phyloP scores from a whole-genome alignment of 148 eudicot species.

The Nepenthes mirabilis region DNA sequence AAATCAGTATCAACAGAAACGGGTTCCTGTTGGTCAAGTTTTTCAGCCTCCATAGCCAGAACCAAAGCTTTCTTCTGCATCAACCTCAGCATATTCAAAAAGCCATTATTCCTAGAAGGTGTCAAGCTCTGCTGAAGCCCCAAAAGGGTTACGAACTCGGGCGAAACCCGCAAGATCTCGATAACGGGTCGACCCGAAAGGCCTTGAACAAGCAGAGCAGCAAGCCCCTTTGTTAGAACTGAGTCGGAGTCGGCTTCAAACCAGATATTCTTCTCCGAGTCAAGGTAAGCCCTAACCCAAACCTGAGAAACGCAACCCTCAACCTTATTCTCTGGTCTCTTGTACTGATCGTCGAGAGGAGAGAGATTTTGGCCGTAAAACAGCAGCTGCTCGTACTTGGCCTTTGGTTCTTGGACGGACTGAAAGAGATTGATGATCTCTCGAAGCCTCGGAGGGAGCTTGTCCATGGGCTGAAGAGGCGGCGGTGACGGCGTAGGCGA shows the following conservation, averaged over 20 bases:
- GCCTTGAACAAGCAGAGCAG: slow-evolving; percentile 83
- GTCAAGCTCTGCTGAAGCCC: slow-evolving; percentile 80
- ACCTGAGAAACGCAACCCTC: slow-evolving; percentile 95
- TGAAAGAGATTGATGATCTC: slow-evolving; percentile 73
- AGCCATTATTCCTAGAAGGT: slow-evolving; percentile 86
- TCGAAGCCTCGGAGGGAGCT: slow-evolving; percentile 78
- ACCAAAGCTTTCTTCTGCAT: slow-evolving; percentile 72
- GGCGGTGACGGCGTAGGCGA: slow-evolving; percentile 19
- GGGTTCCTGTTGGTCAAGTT: slow-evolving; percentile 1
- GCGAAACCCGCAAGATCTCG: slow-evolving; percentile 56
- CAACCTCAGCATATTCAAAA: slow-evolving; percentile 71
- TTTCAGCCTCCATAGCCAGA: slow-evolving; percentile 48
- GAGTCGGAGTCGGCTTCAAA: slow-evolving; percentile 90
- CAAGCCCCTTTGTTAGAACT: slow-evolving; percentile 68
- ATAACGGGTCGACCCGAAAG: slow-evolving; percentile 58
- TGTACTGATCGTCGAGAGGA: slow-evolving; percentile 39
- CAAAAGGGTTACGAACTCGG: slow-evolving; percentile 55
- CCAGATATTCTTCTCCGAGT: slow-evolving; percentile 29
- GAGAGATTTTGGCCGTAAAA: slow-evolving; percentile 56
- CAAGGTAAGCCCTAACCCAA: slow-evolving; percentile 77
- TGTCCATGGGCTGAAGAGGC: slow-evolving; percentile 40
- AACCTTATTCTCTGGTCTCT: slow-evolving; percentile 64
- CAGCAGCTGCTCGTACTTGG: slow-evolving; percentile 73
- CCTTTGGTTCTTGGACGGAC: slow-evolving; percentile 53
- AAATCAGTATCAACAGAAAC: not conserved